Evolutionary conservation across 1,284 basidiomycete genomes (phyloP), one percentile per base, ranked within the genome.

Genomic region (Neonothopanus nambi): DNA sequence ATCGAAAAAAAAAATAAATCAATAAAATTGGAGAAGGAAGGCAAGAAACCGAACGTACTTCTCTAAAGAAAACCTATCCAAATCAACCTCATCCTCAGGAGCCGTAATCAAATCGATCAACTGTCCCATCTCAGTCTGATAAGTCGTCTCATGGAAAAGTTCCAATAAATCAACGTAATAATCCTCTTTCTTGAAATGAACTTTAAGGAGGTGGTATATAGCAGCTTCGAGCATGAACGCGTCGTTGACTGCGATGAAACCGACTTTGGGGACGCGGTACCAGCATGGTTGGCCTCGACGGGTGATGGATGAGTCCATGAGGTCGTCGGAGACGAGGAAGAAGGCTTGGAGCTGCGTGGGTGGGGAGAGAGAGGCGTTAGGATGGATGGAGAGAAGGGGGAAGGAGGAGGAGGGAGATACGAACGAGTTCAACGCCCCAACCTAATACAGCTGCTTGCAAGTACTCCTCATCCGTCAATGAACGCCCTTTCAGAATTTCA

Each of bases 211-310:
- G 65, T 82, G 83, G 75, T 97, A 99, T 71, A 99, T 98, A 37
- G 95, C 89, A 5, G 84, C 87, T 69, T 97, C 94, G 67, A 99
- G 87, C 91, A 99, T 93, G 79, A 97, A 96, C 1, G 93, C 80
- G 67, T 99, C 96, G 76, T 99, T 99, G 76, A 99, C 90, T 15
- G 97, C 94, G 59, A 98, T 89, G 71, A 89, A 86, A 50, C 86
- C 87, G 53, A 99, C 86, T 23, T 76, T 73, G 15, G 86, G 83
- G 35, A 87, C 71, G 57, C 84, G 81, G 77, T 96, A 99, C 92
- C 93, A 99, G 75, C 96, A 99, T 0, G 95, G 92, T 69, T 98
- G 95, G n/a, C 92, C 90, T n/a, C 96, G 87, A 38, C 97, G 90
- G 5, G 95, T 99, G 64, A 97, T 86, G 47, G 89, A 93, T 21